A percentile compares a stretch with the other conserved stretches of the same genome.
phyloP scores from a whole-genome alignment of 2,329 filamentous ascomycete genomes.

The Talaromyces sp. region DNA sequence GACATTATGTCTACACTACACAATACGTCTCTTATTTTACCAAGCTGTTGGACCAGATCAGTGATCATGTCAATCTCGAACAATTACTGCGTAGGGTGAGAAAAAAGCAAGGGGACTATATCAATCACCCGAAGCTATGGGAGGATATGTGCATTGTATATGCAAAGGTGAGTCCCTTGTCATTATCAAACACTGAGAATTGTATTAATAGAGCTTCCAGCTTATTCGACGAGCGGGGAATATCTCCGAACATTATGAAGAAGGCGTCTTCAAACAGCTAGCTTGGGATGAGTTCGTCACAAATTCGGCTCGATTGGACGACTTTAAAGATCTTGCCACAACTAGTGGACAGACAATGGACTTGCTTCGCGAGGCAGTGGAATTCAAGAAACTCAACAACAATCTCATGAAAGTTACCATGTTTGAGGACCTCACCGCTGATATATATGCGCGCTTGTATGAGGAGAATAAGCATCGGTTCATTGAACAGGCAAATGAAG shows the following conservation, averaged over 20 bases:
- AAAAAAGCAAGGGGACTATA: constrained; percentile 73
- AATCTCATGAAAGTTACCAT: constrained; percentile 78
- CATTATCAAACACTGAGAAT: background rate
- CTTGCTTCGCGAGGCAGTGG: constrained; percentile 62
- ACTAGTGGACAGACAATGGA: constrained; percentile 53
- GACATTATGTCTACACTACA: constrained; percentile 88
- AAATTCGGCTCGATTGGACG: constrained; percentile 58
- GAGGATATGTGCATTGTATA: constrained; percentile 59
- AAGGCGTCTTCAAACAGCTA: constrained; percentile 61
- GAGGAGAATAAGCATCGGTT: constrained; percentile 39
- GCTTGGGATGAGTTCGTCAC: constrained; percentile 63
- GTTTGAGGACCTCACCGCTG: constrained; percentile 91
- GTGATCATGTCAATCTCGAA: constrained; percentile 73
- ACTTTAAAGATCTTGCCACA: constrained; percentile 53
- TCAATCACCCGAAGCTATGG: constrained; percentile 62
- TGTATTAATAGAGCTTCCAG: constrained; percentile 25
- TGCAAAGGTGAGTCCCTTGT: constrained; percentile 41
- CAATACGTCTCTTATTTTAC: constrained; percentile 83
- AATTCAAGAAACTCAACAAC: constrained; percentile 76
- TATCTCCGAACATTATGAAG: constrained; percentile 61
- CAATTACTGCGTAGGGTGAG: constrained; percentile 73
- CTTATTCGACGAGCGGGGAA: constrained; percentile 57
- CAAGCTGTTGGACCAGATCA: constrained; percentile 67
- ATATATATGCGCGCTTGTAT: constrained; percentile 69
- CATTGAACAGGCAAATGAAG: constrained; percentile 41